Base-by-base conservation (phyloP, 306 rosid genomes). In the Vigna nakashimae region DNA sequence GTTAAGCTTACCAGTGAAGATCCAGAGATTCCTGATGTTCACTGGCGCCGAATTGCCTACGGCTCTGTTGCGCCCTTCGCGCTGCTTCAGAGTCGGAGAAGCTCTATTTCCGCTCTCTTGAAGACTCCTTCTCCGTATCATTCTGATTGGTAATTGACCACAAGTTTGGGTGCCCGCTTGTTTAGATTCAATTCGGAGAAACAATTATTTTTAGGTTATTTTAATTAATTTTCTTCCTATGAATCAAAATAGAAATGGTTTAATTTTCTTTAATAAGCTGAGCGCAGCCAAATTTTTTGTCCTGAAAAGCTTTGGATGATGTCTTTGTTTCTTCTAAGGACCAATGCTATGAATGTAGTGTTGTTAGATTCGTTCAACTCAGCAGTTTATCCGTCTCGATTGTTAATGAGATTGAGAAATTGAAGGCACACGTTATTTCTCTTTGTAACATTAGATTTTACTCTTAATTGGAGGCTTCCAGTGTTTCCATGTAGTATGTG, bases 51-150 rank as follows among this genome's bases (percentile, higher is more conserved):
- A 66, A 88, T 94, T 65, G 91, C 95, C 0, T 92, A 94, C 62
- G 97, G 91, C 53, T 94, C 98, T 1, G 95, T 89, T 36, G 71
- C 92, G 1, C 98, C 97, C 20, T 94, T 92, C 76, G 97, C 97
- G 5, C 82, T 90, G 42, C 97, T 94, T 52, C 98, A 94, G 83
- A 90, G 93, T 70, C 91, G 92, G 32, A 83, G 92, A 76, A 89
- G 84, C 82, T 80, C 94, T 42, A 59, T 87, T 45, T 82, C 92
- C 1, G 76, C 74, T 46, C 36, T 90, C 57, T 83, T 87, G 11
- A 92, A 89, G 83, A 48, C 83, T 81, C 82, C 92, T 0, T 75
- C 90, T 36, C 85, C 85, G 42, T 94, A 90, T 83, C 84, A 86
- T 69, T 57, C 88, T 5, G 96, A 94, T 40, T 91, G 98, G 98